Evolutionary conservation across 805 yeast species (phyloP).

Genomic region (Nakazawaea pomicola): DNA sequence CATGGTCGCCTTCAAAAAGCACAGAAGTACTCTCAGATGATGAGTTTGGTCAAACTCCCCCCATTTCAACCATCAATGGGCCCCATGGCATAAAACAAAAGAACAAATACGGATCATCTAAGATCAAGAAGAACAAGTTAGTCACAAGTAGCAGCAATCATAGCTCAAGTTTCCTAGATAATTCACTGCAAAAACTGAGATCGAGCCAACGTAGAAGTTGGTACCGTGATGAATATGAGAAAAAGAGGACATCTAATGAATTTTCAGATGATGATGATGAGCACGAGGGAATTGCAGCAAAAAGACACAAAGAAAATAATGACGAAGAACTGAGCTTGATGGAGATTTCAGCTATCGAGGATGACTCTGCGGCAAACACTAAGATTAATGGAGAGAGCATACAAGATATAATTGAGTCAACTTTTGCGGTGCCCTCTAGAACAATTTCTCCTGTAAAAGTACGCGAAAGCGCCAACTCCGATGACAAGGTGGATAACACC

Average conservation of each 20-base stretch:
- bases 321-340: conserved; percentile 1
- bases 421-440: not conserved
- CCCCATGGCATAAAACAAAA: not conserved
- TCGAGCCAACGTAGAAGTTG: conserved; percentile 2
- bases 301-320: not conserved
- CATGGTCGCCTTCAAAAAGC: not conserved
- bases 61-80: conserved; percentile 5
- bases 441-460: not conserved
- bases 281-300: not conserved
- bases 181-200: not conserved
- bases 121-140: conserved; percentile 7
- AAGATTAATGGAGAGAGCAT: not conserved
- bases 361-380: not conserved
- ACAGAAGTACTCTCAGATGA: conserved; percentile 14
- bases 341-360: conserved; percentile 2
- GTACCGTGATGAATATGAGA: conserved; percentile 27
- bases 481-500: too few relatives aligned
- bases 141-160: conserved; percentile 6
- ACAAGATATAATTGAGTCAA: not conserved
- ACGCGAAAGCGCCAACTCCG: not conserved
- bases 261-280: not conserved
- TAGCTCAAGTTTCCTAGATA: conserved; percentile 1
- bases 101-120: conserved; percentile 9
- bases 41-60: conserved; percentile 21
- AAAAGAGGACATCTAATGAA: conserved; percentile 24